Conservation (phyloP, 352 stramenopile genomes). For the Phytophthora fragariaefolia region DNA sequence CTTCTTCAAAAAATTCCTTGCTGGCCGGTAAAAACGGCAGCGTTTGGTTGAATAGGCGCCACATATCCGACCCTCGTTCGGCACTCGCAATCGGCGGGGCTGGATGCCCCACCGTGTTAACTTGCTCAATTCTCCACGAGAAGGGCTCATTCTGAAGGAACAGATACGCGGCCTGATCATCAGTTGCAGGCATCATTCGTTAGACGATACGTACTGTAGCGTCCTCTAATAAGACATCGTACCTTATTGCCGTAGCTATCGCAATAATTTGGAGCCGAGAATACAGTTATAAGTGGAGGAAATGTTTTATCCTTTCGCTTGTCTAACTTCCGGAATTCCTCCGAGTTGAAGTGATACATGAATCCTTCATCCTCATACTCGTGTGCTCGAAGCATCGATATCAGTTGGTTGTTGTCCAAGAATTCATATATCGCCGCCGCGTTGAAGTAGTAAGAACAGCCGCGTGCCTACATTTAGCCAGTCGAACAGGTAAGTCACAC, state of each 20-base stretch:
- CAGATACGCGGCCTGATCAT: conserved; percentile 60
- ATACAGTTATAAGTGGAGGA: conserved; percentile 93
- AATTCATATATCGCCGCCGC: conserved; percentile 77
- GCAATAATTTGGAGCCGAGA: conserved; percentile 97
- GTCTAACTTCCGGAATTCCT: conserved; percentile 54
- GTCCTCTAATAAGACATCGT: background rate
- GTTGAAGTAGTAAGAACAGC: conserved; percentile 92
- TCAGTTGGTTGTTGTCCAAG: conserved; percentile 63
- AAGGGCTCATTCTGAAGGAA: conserved; percentile 55
- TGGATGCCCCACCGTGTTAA: conserved; percentile 56
- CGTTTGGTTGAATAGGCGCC: conserved; percentile 74
- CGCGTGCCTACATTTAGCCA: conserved; percentile 48
- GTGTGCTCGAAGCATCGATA: conserved; percentile 82
- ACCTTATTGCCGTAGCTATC: conserved; percentile 84
- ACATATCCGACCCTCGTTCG: conserved; percentile 71
- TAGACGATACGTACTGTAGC: background rate
- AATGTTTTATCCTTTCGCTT: conserved; percentile 52
- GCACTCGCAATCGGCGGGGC: conserved; percentile 53
- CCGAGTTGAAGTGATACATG: conserved; percentile 65
- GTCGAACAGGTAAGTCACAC: background rate
- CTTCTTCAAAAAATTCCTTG: conserved; percentile 84
- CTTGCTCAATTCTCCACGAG: conserved; percentile 60
- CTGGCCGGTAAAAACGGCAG: conserved; percentile 82
- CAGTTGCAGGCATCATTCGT: background rate
- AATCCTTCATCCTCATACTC: conserved; percentile 81